Conservation (phyloP, 108 stramenopile genomes). For the Aurantiochytrium sp. region DNA sequence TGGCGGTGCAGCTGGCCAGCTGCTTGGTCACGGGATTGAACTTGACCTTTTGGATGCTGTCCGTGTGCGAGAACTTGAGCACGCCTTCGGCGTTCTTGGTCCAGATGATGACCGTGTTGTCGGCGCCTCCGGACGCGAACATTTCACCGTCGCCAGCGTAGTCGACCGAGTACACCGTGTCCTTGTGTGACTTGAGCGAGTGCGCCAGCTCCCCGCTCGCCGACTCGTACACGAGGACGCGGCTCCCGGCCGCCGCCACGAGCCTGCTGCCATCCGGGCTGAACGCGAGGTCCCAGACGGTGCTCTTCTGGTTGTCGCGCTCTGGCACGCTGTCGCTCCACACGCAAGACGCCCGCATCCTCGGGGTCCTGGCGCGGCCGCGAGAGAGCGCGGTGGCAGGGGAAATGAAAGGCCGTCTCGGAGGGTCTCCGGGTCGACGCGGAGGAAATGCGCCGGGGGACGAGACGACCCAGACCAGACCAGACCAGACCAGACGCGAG, state of each 20-base stretch:
- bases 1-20: constrained; percentile 62
- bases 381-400: no score
- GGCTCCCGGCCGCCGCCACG: constrained; percentile 54
- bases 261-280: constrained; percentile 49
- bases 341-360: not conserved
- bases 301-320: constrained; percentile 32
- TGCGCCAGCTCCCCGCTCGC: constrained; percentile 47
- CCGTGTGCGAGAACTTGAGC: constrained; percentile 65
- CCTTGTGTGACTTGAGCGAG: constrained; percentile 50
- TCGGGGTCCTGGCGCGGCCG: no score
- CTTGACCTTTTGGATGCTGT: constrained; percentile 52
- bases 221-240: constrained; percentile 54
- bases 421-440: no score
- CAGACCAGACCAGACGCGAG: no score
- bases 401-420: no score
- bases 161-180: constrained; percentile 55
- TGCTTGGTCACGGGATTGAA: constrained; percentile 56
- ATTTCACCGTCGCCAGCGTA: constrained; percentile 45
- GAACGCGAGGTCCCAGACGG: constrained; percentile 44
- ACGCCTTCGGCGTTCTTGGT: constrained; percentile 57
- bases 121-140: constrained; percentile 68
- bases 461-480: no score
- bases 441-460: no score
- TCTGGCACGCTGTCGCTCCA: constrained; percentile 33
- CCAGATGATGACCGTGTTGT: constrained; percentile 68